Evolutionary conservation across 768 basidiomycete genomes (phyloP), one percentile per base, ranked within the genome.

Genomic region (Phanerochaete carnosa): DNA sequence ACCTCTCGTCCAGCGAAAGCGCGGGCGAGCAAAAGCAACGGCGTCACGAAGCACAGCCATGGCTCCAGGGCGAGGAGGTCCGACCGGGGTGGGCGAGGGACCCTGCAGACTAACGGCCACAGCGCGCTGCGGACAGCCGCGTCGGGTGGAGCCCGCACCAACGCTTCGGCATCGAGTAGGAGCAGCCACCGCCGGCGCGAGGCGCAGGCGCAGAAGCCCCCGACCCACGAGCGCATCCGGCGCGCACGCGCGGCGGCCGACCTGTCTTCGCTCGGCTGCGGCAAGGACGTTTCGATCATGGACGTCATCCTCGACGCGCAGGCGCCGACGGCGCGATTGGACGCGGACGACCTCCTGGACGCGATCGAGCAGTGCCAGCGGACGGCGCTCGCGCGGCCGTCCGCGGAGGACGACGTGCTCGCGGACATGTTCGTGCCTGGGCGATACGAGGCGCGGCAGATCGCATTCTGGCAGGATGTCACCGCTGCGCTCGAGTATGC

Each of bases 271-370:
- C 70, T 67, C 51, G 63, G 66, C 64, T 66, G 67, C 62, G 70
- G 75, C 55, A 71, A 68, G 32, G 73, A 63, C 50, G 73, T 70
- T 64, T 79, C 69, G 39, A 70, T 79, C 62, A 83, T 81, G 80
- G 81, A 81, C 66, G 66, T 80, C 58, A 70, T 82, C 62, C 72
- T 84, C 58, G 79, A 79, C 63, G 69, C 76, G 43, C 71, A 70
- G 64, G 71, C 75, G 37, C 71, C 69, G 46, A 64, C 62, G 45
- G 65, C 62, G 62, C 66, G 68, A 53, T 65, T 64, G 65, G 59
- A 70, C 58, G 70, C 74, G 61, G 72, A 75, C 61, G 59, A 65
- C 58, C 65, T 71, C 54, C 57, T 71, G 62, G 68, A 72, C 55
- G 70, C 72, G 37, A 64, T 72, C 58, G 71, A 69, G 57, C 64